These are phyloP conservation scores for Parasitella parasitica DNA, from an alignment of 371 early-diverging fungal genomes.

Conservation along the genomic window DNA sequence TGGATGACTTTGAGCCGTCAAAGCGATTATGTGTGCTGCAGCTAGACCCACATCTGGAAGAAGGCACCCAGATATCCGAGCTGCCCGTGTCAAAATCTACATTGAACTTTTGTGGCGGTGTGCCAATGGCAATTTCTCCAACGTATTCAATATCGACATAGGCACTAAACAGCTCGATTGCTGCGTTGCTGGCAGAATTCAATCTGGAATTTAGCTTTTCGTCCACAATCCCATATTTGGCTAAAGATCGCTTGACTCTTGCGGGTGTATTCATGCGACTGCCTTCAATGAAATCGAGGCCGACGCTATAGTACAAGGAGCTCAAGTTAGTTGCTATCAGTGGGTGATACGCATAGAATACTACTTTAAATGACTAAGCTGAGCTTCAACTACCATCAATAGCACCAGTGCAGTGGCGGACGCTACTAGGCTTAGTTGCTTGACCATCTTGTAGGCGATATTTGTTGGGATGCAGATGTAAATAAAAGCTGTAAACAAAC, in stretches of 20 bases:
- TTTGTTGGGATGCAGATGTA: not conserved
- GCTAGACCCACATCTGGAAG: conserved; percentile 23
- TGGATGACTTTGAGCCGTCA: conserved; percentile 21
- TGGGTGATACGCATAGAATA: not conserved
- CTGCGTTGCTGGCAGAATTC: conserved; percentile 12
- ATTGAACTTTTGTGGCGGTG: conserved; percentile 52
- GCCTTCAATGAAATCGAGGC: conserved; percentile 21
- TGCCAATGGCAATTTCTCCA: conserved; percentile 53
- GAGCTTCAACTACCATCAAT: not conserved
- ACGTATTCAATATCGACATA: conserved; percentile 51
- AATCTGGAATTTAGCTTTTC: conserved; percentile 6
- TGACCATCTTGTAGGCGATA: not conserved
- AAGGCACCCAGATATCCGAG: conserved; percentile 55
- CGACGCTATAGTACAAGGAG: conserved; percentile 16
- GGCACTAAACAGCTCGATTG: conserved; percentile 29
- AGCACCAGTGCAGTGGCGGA: not conserved
- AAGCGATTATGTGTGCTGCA: conserved; percentile 33
- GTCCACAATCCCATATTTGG: conserved; percentile 34
- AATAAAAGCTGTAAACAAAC: not conserved
- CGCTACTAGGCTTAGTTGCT: not conserved
- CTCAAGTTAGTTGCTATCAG: not conserved
- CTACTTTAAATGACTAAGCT: conserved; percentile 9
- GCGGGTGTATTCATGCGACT: conserved; percentile 29
- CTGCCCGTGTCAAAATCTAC: conserved; percentile 62
- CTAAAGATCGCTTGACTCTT: conserved; percentile 23